phyloP scores from a whole-genome alignment of 306 rosid species.

The Quercus aquifolioides region DNA sequence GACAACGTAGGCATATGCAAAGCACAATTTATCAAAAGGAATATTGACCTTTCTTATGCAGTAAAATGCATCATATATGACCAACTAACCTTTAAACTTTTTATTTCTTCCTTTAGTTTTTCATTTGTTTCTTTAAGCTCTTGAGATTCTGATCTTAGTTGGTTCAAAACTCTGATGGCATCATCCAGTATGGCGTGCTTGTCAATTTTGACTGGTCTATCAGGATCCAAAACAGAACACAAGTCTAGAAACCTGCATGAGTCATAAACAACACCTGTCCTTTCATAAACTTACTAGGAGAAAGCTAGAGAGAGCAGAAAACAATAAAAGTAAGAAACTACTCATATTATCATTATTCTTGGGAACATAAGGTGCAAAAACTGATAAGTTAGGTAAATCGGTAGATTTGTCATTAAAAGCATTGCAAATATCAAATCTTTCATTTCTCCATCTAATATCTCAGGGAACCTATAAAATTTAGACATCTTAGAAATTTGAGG shows the following conservation, averaged over 20 bases:
- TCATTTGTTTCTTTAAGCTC: conserved; percentile 74
- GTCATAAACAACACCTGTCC: conserved; percentile 10
- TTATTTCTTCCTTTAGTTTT: conserved; percentile 71
- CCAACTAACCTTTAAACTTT: conserved; percentile 71
- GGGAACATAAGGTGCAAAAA: background rate
- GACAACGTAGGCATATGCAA: background rate
- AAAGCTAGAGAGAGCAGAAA: background rate
- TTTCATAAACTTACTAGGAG: background rate
- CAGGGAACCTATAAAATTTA: background rate
- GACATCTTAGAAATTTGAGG: background rate
- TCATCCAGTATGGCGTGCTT: conserved; percentile 82
- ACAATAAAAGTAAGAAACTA: background rate
- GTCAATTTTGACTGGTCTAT: conserved; percentile 66
- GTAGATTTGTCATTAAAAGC: background rate
- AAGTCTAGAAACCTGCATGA: conserved; percentile 68
- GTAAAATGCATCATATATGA: conserved; percentile 5
- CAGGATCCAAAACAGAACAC: conserved; percentile 80
- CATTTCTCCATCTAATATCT: background rate
- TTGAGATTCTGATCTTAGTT: conserved; percentile 69
- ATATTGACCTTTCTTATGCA: background rate
- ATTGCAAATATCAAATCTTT: background rate
- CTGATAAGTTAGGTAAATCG: background rate
- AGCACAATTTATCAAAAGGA: background rate
- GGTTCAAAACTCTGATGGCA: conserved; percentile 74
- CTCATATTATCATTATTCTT: background rate